These are phyloP conservation scores for Amanita fuliginea DNA, from an alignment of 768 basidiomycete species.

Conservation along the genomic window DNA sequence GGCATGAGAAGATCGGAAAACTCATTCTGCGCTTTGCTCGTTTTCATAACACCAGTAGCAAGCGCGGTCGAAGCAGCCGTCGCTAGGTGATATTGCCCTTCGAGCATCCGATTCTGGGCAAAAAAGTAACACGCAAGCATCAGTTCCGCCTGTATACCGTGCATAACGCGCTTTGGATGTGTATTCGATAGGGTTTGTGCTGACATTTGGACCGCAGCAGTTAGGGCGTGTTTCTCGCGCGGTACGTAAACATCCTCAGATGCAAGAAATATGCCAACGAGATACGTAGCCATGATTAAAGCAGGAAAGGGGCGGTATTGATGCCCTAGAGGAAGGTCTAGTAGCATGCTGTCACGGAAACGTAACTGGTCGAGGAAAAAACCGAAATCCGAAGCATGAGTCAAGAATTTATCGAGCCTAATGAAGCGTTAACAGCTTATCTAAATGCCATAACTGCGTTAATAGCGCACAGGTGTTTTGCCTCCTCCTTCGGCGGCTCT, in stretches of 20 bases:
- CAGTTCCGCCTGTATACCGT: slow-evolving; percentile 42
- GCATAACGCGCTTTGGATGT: slow-evolving; percentile 32
- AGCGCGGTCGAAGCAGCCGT: slow-evolving; percentile 23
- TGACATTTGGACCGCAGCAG: slow-evolving; percentile 28
- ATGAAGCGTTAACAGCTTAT: slow-evolving; percentile 1
- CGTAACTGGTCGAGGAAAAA: slow-evolving; percentile 45
- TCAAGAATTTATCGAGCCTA: slow-evolving; percentile 30
- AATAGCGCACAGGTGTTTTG: slow-evolving; percentile 20
- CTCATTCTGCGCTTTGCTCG: slow-evolving; percentile 13
- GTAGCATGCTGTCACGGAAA: slow-evolving; percentile 28
- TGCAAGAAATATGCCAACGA: slow-evolving; percentile 26
- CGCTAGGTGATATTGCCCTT: slow-evolving; percentile 29
- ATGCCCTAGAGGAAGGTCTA: slow-evolving; percentile 21
- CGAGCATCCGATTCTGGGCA: slow-evolving; percentile 34
- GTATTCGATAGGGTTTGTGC: slow-evolving; percentile 23
- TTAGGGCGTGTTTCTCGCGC: slow-evolving; percentile 26
- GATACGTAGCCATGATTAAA: slow-evolving; percentile 25
- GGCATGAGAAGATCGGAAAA: slow-evolving; percentile 13
- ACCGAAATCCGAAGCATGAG: slow-evolving; percentile 38
- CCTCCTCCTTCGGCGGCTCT: slow-evolving; percentile 21
- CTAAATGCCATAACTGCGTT: neutral
- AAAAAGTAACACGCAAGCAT: slow-evolving; percentile 49
- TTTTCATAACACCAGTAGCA: slow-evolving; percentile 26
- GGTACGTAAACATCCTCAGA: slow-evolving; percentile 15
- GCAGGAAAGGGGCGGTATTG: slow-evolving; percentile 25